These are phyloP conservation scores for Amauroascus niger DNA, from an alignment of 2,329 filamentous ascomycete species.

Conservation along the genomic window DNA sequence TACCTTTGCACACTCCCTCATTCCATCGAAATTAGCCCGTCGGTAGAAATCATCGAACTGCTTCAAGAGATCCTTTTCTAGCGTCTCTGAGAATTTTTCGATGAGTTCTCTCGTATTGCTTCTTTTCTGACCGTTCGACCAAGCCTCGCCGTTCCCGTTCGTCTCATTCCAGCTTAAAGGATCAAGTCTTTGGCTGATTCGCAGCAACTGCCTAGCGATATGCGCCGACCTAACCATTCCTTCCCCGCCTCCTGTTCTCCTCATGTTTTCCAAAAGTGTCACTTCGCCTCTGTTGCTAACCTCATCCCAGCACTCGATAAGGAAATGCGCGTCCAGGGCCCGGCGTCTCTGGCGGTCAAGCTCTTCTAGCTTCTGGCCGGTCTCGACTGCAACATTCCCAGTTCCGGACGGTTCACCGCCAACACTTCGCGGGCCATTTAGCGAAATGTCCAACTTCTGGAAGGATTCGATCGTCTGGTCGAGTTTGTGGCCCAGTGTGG, in stretches of 20 bases:
- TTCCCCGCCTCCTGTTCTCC: slow-evolving; percentile 73
- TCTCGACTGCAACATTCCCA: slow-evolving; percentile 86
- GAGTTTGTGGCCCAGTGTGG: slow-evolving; percentile 76
- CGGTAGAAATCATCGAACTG: slow-evolving; percentile 97
- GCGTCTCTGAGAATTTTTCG: slow-evolving; percentile 89
- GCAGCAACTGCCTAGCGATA: slow-evolving; percentile 84
- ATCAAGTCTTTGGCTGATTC: slow-evolving; percentile 87
- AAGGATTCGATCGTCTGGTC: slow-evolving; percentile 89
- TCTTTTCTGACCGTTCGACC: slow-evolving; percentile 38
- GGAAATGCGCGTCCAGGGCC: slow-evolving; percentile 84
- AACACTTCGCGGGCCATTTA: slow-evolving; percentile 45
- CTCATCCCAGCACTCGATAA: slow-evolving; percentile 95
- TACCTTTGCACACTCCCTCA: slow-evolving; percentile 93
- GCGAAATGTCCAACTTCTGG: slow-evolving; percentile 73
- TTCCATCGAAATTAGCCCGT: slow-evolving; percentile 90
- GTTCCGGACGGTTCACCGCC: slow-evolving; percentile 40
- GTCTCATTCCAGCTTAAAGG: slow-evolving; percentile 56
- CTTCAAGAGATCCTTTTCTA: slow-evolving; percentile 89
- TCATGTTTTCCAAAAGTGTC: slow-evolving; percentile 76
- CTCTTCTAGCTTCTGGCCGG: slow-evolving; percentile 87
- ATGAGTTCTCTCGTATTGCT: slow-evolving; percentile 74
- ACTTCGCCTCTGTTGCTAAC: slow-evolving; percentile 83
- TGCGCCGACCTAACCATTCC: slow-evolving; percentile 90
- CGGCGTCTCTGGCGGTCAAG: slow-evolving; percentile 82
- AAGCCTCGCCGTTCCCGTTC: slow-evolving; percentile 41